Conservation (phyloP, 495 filamentous ascomycete species). For the Xylaria bambusicola region DNA sequence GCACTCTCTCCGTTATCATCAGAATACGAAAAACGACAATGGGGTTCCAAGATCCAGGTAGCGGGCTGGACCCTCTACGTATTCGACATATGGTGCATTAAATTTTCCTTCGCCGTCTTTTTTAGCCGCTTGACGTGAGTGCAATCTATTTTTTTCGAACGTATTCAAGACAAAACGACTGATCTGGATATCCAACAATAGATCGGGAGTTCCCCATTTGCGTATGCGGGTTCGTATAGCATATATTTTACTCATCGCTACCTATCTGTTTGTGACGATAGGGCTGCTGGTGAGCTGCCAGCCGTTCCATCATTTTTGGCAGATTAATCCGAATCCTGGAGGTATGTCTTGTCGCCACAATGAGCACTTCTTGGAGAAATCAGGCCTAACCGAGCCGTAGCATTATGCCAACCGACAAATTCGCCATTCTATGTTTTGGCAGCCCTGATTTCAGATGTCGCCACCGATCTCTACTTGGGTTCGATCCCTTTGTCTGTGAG, state of each 20-base stretch:
- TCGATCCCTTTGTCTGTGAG: conserved; percentile 54
- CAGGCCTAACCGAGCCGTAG: conserved; percentile 25
- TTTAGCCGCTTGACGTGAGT: conserved; percentile 62
- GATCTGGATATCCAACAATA: background rate
- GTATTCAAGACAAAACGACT: conserved; percentile 3
- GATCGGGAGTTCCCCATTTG: conserved; percentile 47
- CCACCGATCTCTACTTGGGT: conserved; percentile 56
- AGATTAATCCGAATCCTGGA: conserved; percentile 59
- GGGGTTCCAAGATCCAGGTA: conserved; percentile 39
- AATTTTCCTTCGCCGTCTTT: conserved; percentile 60
- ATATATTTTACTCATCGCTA: conserved; percentile 51
- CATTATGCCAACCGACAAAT: conserved; percentile 50
- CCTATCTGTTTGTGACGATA: conserved; percentile 56
- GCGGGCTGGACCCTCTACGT: conserved; percentile 61
- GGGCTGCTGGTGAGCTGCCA: conserved; percentile 58
- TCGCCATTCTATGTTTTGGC: conserved; percentile 49
- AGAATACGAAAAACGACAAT: conserved; percentile 45
- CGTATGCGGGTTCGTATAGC: conserved; percentile 53
- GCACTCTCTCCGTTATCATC: conserved; percentile 44
- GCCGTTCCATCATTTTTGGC: conserved; percentile 56
- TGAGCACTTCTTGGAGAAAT: background rate
- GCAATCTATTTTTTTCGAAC: too few relatives aligned
- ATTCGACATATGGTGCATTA: conserved; percentile 59
- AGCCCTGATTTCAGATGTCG: conserved; percentile 48
- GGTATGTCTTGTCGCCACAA: conserved; percentile 35